Conservation (phyloP, 768 basidiomycete genomes). For the Collybia mongolica region DNA sequence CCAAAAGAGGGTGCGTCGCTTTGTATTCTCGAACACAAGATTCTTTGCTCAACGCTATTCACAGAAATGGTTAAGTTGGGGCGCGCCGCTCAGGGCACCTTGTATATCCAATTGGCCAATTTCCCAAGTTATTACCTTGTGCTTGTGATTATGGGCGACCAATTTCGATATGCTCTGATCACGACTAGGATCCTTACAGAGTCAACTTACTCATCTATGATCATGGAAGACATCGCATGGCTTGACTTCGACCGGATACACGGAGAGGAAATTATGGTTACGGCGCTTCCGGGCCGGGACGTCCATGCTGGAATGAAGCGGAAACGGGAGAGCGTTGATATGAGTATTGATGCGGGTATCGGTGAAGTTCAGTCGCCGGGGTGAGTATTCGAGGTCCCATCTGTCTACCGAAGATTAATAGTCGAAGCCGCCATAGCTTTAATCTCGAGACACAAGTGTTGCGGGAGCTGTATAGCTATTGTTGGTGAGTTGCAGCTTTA, state of each 20-base stretch:
- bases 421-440: slow-evolving; percentile 44
- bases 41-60: neutral
- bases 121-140: slow-evolving; percentile 85
- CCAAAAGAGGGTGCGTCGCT: slow-evolving; percentile 51
- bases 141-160: slow-evolving; percentile 74
- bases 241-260: slow-evolving; percentile 70
- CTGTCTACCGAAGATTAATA: neutral
- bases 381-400: slow-evolving; percentile 10
- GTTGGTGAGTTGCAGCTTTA: slow-evolving; percentile 53
- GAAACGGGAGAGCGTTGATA: slow-evolving; percentile 15
- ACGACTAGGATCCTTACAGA: slow-evolving; percentile 56
- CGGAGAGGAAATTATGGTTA: slow-evolving; percentile 33
- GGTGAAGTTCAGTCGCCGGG: slow-evolving; percentile 10
- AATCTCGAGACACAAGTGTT: slow-evolving; percentile 71
- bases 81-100: slow-evolving; percentile 50
- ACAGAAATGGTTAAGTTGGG: slow-evolving; percentile 76
- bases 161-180: slow-evolving; percentile 82
- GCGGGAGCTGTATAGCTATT: slow-evolving; percentile 82
- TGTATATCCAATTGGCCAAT: slow-evolving; percentile 77
- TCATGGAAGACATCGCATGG: slow-evolving; percentile 80
- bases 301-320: slow-evolving; percentile 20
- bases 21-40: neutral
- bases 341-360: slow-evolving; percentile 2
- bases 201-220: slow-evolving; percentile 56
- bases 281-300: slow-evolving; percentile 18